Conservation (phyloP, 192 early-diverging fungal genomes). For the Backusella mclennaniae region DNA sequence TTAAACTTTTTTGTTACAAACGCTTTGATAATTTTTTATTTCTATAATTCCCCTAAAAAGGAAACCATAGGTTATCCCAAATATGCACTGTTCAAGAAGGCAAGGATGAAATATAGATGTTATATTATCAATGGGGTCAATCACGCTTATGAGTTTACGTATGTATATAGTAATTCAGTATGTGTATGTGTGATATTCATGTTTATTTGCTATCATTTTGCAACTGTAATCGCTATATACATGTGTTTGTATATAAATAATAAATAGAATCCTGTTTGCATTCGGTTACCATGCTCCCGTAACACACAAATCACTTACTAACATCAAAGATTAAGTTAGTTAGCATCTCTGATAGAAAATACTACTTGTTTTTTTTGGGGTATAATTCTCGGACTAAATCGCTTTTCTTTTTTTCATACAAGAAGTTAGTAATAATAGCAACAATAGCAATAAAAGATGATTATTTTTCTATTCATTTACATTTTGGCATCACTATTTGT, state of each 20-base stretch:
- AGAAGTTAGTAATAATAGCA: not conserved
- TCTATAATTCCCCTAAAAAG: not conserved
- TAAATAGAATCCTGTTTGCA: conserved; percentile 1
- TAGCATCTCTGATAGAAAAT: not conserved
- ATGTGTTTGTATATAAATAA: not conserved
- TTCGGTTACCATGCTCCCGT: not conserved
- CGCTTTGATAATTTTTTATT: conserved; percentile 5
- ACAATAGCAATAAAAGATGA: not conserved
- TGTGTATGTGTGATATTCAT: no score
- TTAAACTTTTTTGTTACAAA: conserved; percentile 8
- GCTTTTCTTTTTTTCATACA: not conserved
- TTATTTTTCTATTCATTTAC: no score
- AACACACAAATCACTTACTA: not conserved
- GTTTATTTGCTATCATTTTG: no score
- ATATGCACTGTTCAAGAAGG: not conserved
- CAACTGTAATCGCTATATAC: no score
- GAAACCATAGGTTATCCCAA: not conserved
- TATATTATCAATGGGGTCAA: no score
- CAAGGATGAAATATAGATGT: no score
- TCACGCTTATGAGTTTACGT: no score
- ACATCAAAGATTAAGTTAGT: not conserved
- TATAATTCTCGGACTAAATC: not conserved
- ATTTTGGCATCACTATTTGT: no score
- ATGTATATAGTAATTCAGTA: no score
- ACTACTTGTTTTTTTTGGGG: not conserved